Evolutionary conservation across 2,329 filamentous ascomycete genomes (phyloP).

Genomic region (Penicillium sp.): DNA sequence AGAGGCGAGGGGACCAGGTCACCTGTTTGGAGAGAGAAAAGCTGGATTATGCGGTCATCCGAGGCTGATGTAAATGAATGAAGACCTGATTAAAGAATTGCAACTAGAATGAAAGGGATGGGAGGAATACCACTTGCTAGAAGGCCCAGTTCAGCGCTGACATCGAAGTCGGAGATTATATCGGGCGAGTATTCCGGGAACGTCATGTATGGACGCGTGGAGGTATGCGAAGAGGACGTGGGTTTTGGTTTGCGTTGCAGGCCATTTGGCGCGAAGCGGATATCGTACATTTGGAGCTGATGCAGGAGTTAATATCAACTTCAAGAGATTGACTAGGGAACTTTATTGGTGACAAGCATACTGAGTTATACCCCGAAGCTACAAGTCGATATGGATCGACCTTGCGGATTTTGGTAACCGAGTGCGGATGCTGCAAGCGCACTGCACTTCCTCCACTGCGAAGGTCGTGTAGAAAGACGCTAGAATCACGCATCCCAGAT

Average conservation of each 20-base stretch:
- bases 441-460: constrained; percentile 37
- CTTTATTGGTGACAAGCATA: constrained; percentile 21
- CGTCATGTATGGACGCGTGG: constrained; percentile 40
- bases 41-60: constrained; percentile 37
- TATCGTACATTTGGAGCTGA: constrained; percentile 48
- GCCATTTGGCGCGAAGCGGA: constrained; percentile 39
- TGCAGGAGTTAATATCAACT: neutral
- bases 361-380: constrained; percentile 37
- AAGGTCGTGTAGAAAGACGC: constrained; percentile 41
- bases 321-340: neutral
- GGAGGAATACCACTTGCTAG: constrained; percentile 40
- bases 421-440: constrained; percentile 40
- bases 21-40: constrained; percentile 45
- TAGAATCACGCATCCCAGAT: constrained; percentile 39
- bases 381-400: constrained; percentile 42
- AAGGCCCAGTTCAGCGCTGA: constrained; percentile 43
- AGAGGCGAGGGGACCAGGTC: constrained; percentile 35
- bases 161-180: constrained; percentile 38
- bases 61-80: constrained; percentile 32
- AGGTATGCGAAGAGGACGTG: constrained; percentile 30
- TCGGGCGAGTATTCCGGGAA: constrained; percentile 39
- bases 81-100: neutral
- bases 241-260: constrained; percentile 34
- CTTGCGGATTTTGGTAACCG: constrained; percentile 39
- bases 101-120: no score